phyloP scores from a whole-genome alignment of 2,329 filamentous ascomycete genomes.

The Trichocomaceae sp. region DNA sequence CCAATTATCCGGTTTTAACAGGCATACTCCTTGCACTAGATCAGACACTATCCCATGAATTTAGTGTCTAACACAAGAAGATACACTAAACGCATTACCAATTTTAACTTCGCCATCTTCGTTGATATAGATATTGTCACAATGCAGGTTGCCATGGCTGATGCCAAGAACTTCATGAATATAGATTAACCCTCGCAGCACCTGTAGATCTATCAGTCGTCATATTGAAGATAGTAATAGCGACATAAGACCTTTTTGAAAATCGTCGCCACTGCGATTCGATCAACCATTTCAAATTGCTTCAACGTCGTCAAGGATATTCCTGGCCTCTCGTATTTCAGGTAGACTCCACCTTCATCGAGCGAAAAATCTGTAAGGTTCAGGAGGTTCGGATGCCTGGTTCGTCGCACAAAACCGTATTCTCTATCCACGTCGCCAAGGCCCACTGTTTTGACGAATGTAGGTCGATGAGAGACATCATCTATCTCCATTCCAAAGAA shows the following conservation, averaged over 20 bases:
- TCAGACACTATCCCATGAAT: no score
- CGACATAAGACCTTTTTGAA: not conserved
- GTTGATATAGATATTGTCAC: not conserved
- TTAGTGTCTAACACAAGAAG: no score
- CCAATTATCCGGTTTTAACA: no score
- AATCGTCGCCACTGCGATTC: slow-evolving; percentile 4
- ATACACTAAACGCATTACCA: not conserved
- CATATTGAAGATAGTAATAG: not conserved
- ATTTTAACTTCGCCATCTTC: not conserved
- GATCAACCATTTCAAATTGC: not conserved
- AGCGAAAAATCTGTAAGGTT: not conserved
- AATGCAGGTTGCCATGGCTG: not conserved
- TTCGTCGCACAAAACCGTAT: not conserved
- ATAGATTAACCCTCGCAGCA: not conserved
- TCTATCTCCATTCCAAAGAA: no score
- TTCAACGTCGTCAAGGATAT: not conserved
- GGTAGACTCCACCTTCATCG: not conserved
- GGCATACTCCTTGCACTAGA: no score
- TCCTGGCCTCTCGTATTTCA: not conserved
- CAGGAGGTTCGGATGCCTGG: not conserved
- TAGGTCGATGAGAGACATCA: no score
- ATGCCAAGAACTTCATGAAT: slow-evolving; percentile 1
- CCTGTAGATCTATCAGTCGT: not conserved
- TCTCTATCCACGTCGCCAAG: no score
- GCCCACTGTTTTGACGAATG: no score